These are phyloP conservation scores for Clarireedia sp. DNA, from an alignment of 2,329 filamentous ascomycete genomes.

Conservation along the genomic window DNA sequence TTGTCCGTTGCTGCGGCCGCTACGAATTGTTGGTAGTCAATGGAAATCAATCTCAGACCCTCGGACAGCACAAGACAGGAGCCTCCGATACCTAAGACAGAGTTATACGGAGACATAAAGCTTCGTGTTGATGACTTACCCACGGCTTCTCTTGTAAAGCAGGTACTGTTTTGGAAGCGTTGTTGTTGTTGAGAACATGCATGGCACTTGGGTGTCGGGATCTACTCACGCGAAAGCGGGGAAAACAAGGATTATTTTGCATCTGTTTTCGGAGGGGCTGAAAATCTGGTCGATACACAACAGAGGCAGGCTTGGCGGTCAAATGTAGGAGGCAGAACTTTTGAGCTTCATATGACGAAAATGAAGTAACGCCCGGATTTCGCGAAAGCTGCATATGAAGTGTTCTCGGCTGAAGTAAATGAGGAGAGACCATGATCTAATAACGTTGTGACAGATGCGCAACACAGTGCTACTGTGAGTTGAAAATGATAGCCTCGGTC, in stretches of 20 bases:
- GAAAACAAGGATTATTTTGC: constrained; percentile 1
- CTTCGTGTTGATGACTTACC: too few species aligned
- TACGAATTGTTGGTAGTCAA: not conserved
- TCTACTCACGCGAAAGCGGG: constrained; percentile 5
- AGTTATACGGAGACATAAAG: too few species aligned
- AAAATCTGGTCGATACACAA: constrained; percentile 2
- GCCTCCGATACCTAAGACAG: too few species aligned
- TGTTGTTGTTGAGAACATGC: not conserved
- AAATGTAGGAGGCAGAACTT: not conserved
- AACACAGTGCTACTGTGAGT: not conserved
- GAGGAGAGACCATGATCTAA: not conserved
- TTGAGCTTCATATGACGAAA: not conserved
- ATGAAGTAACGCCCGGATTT: not conserved
- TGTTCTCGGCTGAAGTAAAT: not conserved
- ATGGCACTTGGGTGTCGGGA: not conserved
- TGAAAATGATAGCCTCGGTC: not conserved
- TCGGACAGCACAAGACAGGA: too few species aligned
- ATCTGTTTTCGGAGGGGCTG: not conserved
- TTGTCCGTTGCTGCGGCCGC: constrained; percentile 1
- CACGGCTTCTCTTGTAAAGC: too few species aligned
- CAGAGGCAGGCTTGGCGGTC: constrained; percentile 1
- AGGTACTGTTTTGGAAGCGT: too few species aligned
- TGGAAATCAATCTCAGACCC: too few species aligned
- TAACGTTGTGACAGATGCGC: not conserved
- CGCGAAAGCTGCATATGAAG: not conserved